phyloP scores from a whole-genome alignment of 2,329 filamentous ascomycete species.

The Raffaelea albimanens region DNA sequence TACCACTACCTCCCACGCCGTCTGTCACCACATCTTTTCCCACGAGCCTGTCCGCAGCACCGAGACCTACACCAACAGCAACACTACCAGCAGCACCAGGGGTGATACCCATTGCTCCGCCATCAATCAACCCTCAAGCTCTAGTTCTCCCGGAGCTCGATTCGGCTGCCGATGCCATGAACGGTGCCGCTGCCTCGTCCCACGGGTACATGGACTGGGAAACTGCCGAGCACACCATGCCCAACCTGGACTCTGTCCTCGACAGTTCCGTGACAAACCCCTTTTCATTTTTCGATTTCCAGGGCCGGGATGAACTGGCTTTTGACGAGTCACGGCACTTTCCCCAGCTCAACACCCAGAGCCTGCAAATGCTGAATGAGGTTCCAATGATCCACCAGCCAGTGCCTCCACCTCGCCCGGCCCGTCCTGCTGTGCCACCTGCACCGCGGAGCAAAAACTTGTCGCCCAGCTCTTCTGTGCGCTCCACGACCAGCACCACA shows the following conservation, averaged over 20 bases:
- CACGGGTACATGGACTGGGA: constrained; percentile 19
- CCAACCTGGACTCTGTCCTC: not conserved
- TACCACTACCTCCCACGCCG: no score
- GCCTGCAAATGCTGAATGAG: constrained; percentile 22
- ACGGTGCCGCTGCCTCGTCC: constrained; percentile 1
- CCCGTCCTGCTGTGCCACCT: constrained; percentile 15
- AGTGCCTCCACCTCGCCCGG: constrained; percentile 6
- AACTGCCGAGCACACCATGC: constrained; percentile 1
- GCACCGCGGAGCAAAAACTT: constrained; percentile 29
- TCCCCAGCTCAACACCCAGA: constrained; percentile 29
- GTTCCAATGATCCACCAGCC: not conserved
- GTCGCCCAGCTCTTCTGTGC: constrained; percentile 37
- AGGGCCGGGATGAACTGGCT: not conserved
- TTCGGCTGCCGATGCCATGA: constrained; percentile 16
- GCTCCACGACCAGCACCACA: constrained; percentile 32
- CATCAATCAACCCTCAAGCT: constrained; percentile 21
- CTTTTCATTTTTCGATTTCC: not conserved
- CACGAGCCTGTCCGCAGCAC: not conserved
- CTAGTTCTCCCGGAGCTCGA: constrained; percentile 23
- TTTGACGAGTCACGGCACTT: constrained; percentile 17
- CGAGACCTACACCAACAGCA: not conserved
- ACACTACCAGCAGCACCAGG: not conserved
- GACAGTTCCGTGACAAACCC: not conserved
- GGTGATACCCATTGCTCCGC: not conserved
- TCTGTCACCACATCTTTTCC: not conserved